phyloP scores from a whole-genome alignment of 2,329 filamentous ascomycete species.

The Ophiostoma australiae region DNA sequence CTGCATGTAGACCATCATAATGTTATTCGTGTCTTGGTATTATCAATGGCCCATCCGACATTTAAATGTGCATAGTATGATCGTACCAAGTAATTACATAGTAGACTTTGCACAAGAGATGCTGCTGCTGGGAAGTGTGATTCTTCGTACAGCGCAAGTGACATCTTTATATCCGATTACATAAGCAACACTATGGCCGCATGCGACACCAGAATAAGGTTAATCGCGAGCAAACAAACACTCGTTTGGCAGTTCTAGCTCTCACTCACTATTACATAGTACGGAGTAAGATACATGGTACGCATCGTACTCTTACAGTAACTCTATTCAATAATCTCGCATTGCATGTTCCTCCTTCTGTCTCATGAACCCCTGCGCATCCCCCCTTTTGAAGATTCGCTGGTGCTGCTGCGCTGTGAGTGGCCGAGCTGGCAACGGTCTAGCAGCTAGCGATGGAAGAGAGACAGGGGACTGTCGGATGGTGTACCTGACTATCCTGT shows the following conservation, averaged over 20 bases:
- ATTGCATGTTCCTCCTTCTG: neutral
- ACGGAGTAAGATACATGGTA: too few relatives aligned
- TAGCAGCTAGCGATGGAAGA: neutral
- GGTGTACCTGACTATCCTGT: slow-evolving; percentile 6
- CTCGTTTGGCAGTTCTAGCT: too few relatives aligned
- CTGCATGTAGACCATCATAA: slow-evolving; percentile 5
- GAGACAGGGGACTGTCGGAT: neutral
- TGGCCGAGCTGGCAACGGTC: neutral
- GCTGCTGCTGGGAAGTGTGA: neutral
- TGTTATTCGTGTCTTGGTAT: neutral
- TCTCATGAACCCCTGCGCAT: slow-evolving; percentile 8
- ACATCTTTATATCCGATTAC: neutral
- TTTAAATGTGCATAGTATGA: neutral
- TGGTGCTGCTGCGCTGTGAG: neutral
- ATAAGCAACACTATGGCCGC: neutral
- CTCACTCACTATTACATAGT: too few relatives aligned
- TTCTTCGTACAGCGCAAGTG: too few relatives aligned
- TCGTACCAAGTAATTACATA: neutral
- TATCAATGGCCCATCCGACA: neutral
- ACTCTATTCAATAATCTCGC: neutral
- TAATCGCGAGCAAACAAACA: neutral
- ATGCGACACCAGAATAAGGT: neutral
- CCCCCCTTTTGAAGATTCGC: slow-evolving; percentile 9
- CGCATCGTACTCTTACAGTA: too few relatives aligned
- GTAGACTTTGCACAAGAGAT: neutral